phyloP scores from a whole-genome alignment of 176 grass and related monocot genomes.

The Ensete ventricosum region DNA sequence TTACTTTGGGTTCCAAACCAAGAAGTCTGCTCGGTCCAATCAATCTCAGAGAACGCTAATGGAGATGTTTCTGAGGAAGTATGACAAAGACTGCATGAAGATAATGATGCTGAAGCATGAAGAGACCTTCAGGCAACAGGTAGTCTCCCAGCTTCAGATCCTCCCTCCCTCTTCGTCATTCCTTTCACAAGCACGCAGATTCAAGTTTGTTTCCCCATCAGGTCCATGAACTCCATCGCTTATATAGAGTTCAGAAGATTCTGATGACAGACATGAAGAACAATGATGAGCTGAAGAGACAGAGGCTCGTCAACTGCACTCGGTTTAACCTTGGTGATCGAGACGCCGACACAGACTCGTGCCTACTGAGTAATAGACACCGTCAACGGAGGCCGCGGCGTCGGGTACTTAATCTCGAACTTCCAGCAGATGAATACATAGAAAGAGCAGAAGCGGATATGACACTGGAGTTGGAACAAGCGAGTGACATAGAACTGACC shows the following conservation, averaged over 20 bases:
- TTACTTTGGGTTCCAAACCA: slow-evolving; percentile 12
- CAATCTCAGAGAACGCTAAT: slow-evolving; percentile 23
- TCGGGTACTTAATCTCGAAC: slow-evolving; percentile 33
- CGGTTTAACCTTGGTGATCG: slow-evolving; percentile 11
- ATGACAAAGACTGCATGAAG: slow-evolving; percentile 48
- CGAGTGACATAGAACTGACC: slow-evolving; percentile 50
- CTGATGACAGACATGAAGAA: slow-evolving; percentile 63
- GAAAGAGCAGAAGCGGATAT: slow-evolving; percentile 31
- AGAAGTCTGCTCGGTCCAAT: neutral
- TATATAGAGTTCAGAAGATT: slow-evolving; percentile 70
- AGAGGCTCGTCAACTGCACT: slow-evolving; percentile 22
- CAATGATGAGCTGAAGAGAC: slow-evolving; percentile 31
- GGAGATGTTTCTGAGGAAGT: slow-evolving; percentile 40
- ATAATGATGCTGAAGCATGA: slow-evolving; percentile 83
- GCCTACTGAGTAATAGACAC: slow-evolving; percentile 14
- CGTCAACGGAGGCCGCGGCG: slow-evolving; percentile 26
- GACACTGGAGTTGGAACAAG: slow-evolving; percentile 32
- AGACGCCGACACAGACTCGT: neutral
- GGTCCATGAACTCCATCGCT: slow-evolving; percentile 73
- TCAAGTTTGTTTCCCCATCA: slow-evolving; percentile 4
- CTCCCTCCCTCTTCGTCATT: neutral
- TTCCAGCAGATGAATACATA: slow-evolving; percentile 45
- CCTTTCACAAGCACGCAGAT: neutral
- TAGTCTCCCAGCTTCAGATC: slow-evolving; percentile 1
- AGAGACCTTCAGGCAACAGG: slow-evolving; percentile 70